These are phyloP conservation scores for Fusarium armeniacum DNA, from an alignment of 2,329 filamentous ascomycete genomes.

Conservation along the genomic window DNA sequence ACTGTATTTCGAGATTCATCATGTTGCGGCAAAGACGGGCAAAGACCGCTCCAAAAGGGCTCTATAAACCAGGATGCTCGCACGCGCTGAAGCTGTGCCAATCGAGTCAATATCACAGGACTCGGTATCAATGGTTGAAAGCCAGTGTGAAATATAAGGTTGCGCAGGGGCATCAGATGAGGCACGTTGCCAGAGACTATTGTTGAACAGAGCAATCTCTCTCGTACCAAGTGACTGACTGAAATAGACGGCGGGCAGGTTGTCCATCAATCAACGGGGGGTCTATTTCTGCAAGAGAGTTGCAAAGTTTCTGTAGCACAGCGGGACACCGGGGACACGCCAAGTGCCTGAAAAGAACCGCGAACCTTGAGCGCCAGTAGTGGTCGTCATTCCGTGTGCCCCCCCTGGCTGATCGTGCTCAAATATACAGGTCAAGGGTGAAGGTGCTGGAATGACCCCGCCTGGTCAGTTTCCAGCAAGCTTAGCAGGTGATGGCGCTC, in stretches of 20 bases:
- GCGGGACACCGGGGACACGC: constrained; percentile 29
- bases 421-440: constrained; percentile 50
- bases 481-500: constrained; percentile 33
- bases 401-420: constrained; percentile 46
- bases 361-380: constrained; percentile 24
- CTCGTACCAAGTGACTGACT: constrained; percentile 1
- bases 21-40: background rate
- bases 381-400: constrained; percentile 40
- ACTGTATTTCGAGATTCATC: constrained; percentile 2
- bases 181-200: background rate
- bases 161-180: constrained; percentile 6
- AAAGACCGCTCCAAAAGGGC: background rate
- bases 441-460: constrained; percentile 52
- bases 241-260: constrained; percentile 5
- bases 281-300: constrained; percentile 27
- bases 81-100: constrained; percentile 15
- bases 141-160: background rate
- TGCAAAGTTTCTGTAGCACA: constrained; percentile 34
- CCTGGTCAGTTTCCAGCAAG: constrained; percentile 36
- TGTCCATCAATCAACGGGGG: background rate
- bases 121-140: constrained; percentile 6
- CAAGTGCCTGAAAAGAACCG: constrained; percentile 40
- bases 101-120: constrained; percentile 13
- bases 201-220: background rate
- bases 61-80: background rate